Percentiles rank a stretch among this genome's conserved stretches.
Conservation (phyloP, 1,284 basidiomycete species). For the Cystobasidiaceae sp. region DNA sequence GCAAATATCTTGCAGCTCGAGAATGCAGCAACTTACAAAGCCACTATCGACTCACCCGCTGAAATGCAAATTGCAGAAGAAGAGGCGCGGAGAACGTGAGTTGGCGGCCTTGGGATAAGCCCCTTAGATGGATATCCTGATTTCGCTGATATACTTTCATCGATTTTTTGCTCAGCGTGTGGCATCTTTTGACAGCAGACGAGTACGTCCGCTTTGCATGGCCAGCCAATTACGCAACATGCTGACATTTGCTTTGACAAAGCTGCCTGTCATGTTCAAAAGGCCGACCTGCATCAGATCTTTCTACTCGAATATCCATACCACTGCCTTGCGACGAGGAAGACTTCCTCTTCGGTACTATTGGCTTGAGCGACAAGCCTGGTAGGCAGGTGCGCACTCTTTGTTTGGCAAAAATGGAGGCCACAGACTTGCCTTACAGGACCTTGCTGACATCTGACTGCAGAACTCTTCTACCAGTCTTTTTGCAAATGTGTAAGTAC, state of each 20-base stretch:
- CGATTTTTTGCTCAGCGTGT: background rate
- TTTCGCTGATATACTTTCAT: background rate
- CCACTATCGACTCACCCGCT: background rate
- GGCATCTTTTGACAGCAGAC: background rate
- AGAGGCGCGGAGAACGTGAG: background rate
- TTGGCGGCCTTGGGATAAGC: background rate
- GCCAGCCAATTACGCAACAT: background rate
- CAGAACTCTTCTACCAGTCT: background rate
- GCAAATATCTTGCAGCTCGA: background rate
- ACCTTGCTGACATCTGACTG: too few relatives aligned
- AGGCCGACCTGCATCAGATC: background rate
- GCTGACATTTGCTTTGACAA: background rate
- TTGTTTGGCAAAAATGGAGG: too few relatives aligned
- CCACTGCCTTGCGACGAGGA: constrained; percentile 1
- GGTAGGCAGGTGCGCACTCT: too few relatives aligned
- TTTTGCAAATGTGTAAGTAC: background rate
- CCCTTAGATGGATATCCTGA: too few relatives aligned
- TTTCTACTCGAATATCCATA: background rate
- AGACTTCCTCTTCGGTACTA: background rate
- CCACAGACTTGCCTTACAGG: too few relatives aligned
- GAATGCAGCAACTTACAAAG: background rate
- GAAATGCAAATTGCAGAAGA: background rate
- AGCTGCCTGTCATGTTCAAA: constrained; percentile 2
- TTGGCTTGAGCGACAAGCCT: too few relatives aligned
- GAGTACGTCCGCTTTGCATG: background rate